A percentile compares a stretch with the other conserved stretches of the same genome.
These are phyloP conservation scores for Phylloboletellus chloephorus DNA, from an alignment of 1,284 basidiomycete species.

Conservation along the genomic window DNA sequence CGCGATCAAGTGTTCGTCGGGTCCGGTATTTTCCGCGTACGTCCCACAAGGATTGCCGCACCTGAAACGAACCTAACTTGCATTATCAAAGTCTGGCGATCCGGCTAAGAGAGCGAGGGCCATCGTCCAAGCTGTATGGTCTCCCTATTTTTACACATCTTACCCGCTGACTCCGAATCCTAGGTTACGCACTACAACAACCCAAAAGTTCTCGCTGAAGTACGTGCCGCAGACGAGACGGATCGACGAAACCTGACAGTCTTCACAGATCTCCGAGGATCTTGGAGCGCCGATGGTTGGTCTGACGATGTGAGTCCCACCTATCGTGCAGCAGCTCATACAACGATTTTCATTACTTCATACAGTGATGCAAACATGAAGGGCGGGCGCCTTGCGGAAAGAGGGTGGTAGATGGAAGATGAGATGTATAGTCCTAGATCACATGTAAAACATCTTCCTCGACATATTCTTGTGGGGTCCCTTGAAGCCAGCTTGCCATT, in stretches of 20 bases:
- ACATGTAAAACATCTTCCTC: slow-evolving; percentile 42
- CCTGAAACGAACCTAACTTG: slow-evolving; percentile 4
- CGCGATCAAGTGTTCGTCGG: slow-evolving; percentile 75
- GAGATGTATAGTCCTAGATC: slow-evolving; percentile 11
- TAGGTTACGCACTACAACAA: slow-evolving; percentile 95
- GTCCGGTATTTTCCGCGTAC: slow-evolving; percentile 88
- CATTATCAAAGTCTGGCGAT: slow-evolving; percentile 70
- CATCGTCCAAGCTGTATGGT: slow-evolving; percentile 89
- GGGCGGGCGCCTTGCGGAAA: slow-evolving; percentile 51
- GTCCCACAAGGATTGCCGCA: slow-evolving; percentile 27
- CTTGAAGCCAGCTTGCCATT: slow-evolving; percentile 33
- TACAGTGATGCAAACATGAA: slow-evolving; percentile 56
- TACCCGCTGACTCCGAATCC: slow-evolving; percentile 10
- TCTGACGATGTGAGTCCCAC: slow-evolving; percentile 68
- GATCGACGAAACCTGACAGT: slow-evolving; percentile 7
- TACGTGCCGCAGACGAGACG: slow-evolving; percentile 24
- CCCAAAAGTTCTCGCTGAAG: slow-evolving; percentile 78
- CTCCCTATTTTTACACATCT: slow-evolving; percentile 6
- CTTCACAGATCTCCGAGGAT: slow-evolving; percentile 72
- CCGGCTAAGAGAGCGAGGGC: slow-evolving; percentile 92
- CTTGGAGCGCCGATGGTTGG: slow-evolving; percentile 92
- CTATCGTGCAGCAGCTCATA: slow-evolving; percentile 4
- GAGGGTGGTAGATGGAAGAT: slow-evolving; percentile 43
- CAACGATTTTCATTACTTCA: slow-evolving; percentile 5
- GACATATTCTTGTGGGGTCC: slow-evolving; percentile 20